Percentiles rank a stretch among this genome's conserved stretches.
These are phyloP conservation scores for Pythium oligandrum DNA, from an alignment of 352 stramenopile genomes.

Conservation along the genomic window DNA sequence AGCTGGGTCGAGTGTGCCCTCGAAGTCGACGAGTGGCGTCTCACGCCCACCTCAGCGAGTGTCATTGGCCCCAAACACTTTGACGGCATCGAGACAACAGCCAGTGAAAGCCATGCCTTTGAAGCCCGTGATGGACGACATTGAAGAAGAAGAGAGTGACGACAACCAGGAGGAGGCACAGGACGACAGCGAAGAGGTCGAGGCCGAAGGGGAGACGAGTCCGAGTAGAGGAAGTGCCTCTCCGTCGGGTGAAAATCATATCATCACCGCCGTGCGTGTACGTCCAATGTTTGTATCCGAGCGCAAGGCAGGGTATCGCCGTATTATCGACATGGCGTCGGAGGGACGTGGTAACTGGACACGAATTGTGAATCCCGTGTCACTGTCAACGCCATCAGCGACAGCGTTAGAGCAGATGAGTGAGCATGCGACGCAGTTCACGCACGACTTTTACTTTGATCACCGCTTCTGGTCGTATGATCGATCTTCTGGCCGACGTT, in stretches of 20 bases:
- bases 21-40: neutral
- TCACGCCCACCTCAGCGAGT: neutral
- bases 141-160: conserved; percentile 2
- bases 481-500: conserved; percentile 18
- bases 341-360: conserved; percentile 33
- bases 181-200: conserved; percentile 3
- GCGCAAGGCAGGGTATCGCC: conserved; percentile 47
- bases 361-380: conserved; percentile 54
- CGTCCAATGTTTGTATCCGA: conserved; percentile 64
- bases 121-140: neutral
- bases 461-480: conserved; percentile 74
- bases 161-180: conserved; percentile 12
- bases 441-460: conserved; percentile 69
- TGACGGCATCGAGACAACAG: neutral
- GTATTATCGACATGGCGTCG: conserved; percentile 54
- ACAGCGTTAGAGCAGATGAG: conserved; percentile 1
- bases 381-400: conserved; percentile 16
- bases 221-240: conserved; percentile 12
- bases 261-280: conserved; percentile 69
- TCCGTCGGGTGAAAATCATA: conserved; percentile 18
- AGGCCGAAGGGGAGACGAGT: neutral
- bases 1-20: neutral
- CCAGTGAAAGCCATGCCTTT: conserved; percentile 1
- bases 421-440: conserved; percentile 34
- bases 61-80: neutral